phyloP scores from a whole-genome alignment of 1,284 basidiomycete genomes.

The Austroboletus olivaceoglutinosus region DNA sequence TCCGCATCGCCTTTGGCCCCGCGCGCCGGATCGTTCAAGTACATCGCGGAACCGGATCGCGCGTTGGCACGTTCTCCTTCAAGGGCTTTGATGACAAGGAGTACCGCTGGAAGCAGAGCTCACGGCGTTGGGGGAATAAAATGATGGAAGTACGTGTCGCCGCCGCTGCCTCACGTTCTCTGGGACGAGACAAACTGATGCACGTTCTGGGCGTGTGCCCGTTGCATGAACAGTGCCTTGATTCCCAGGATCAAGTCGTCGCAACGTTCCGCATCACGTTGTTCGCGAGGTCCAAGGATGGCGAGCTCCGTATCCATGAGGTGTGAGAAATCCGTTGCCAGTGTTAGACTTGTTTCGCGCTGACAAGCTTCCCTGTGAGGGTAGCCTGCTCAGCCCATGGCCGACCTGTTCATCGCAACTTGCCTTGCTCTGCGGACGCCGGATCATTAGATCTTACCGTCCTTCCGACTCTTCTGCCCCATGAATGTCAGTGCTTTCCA shows the following conservation, averaged over 20 bases:
- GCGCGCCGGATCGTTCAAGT: slow-evolving; percentile 11
- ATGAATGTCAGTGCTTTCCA: neutral
- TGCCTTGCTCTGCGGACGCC: slow-evolving; percentile 33
- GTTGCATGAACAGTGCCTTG: slow-evolving; percentile 20
- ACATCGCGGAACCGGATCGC: slow-evolving; percentile 6
- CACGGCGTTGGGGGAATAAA: slow-evolving; percentile 10
- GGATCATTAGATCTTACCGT: slow-evolving; percentile 17
- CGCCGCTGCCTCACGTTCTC: neutral
- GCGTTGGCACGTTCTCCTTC: slow-evolving; percentile 17
- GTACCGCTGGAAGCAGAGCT: slow-evolving; percentile 26
- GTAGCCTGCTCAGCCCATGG: slow-evolving; percentile 25
- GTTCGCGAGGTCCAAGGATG: slow-evolving; percentile 32
- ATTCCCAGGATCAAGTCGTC: slow-evolving; percentile 22
- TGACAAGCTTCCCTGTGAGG: slow-evolving; percentile 4
- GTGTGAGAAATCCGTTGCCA: slow-evolving; percentile 13
- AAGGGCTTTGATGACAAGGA: slow-evolving; percentile 21
- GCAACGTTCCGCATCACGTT: slow-evolving; percentile 34
- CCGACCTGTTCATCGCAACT: slow-evolving; percentile 31
- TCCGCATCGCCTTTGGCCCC: slow-evolving; percentile 17
- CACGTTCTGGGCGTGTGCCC: neutral
- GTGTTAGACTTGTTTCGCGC: neutral
- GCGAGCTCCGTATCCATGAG: slow-evolving; percentile 32
- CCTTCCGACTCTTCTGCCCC: neutral
- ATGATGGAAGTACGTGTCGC: neutral
- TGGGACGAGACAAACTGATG: neutral